Evolutionary conservation across 352 stramenopile genomes (phyloP).

Genomic region (Pythium periplocum): DNA sequence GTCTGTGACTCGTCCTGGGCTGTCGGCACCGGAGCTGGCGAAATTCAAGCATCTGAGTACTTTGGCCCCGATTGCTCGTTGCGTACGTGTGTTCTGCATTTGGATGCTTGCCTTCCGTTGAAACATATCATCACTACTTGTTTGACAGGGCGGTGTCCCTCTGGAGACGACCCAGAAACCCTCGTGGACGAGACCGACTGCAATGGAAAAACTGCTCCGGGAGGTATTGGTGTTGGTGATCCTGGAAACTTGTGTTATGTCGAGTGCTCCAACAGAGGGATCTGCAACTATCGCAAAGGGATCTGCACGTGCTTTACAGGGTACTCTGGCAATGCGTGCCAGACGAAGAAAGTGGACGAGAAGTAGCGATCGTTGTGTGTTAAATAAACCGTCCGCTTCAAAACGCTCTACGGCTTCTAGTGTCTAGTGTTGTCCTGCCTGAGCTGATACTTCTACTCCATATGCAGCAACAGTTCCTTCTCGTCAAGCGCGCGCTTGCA

Average conservation of each 20-base stretch:
- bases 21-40: conserved; percentile 61
- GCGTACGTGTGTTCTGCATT: conserved; percentile 27
- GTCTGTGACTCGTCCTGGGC: conserved; percentile 84
- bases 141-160: conserved; percentile 66
- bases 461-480: conserved; percentile 64
- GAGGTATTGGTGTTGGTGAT: conserved; percentile 31
- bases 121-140: not conserved
- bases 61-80: conserved; percentile 86
- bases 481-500: conserved; percentile 76
- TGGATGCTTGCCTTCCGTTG: not conserved
- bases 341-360: conserved; percentile 24
- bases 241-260: conserved; percentile 86
- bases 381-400: conserved; percentile 9
- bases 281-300: conserved; percentile 85
- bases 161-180: conserved; percentile 71
- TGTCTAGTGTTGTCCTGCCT: too few species aligned
- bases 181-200: conserved; percentile 75
- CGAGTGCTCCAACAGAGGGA: conserved; percentile 90
- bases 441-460: too few species aligned
- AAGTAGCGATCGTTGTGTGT: conserved; percentile 20
- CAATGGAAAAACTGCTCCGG: conserved; percentile 31
- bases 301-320: conserved; percentile 87
- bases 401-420: too few species aligned
- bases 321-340: conserved; percentile 56
- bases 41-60: conserved; percentile 83